Base-by-base conservation (phyloP, 441 rosid species). In the Geranium incanum region DNA sequence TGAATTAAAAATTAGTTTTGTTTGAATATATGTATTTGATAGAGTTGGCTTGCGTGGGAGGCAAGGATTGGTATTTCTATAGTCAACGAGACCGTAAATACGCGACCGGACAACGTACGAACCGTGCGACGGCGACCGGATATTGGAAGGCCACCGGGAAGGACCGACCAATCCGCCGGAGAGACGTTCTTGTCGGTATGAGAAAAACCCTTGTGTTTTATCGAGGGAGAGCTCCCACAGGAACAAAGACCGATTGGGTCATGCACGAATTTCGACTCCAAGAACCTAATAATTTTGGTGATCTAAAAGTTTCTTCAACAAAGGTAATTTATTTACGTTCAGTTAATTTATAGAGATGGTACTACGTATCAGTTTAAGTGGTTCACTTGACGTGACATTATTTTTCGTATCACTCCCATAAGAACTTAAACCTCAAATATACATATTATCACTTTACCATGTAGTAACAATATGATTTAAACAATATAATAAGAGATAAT, bases 101-200 rank as follows among this genome's bases (percentile, higher is more conserved):
- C 33, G 86, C 92, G 12, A 88, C 88, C 0, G 92, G 92, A 87
- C 91, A 13, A 87, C 33, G 33, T 28, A 28, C 33, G 33, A 28
- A 28, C 33, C 33, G 33, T 28, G 33, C 33, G 33, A 28, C 91
- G 0, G 73, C 73, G 0, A 36, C 78, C 5, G 91, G 91, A 52
- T 87, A 84, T 16, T 87, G 91, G 91, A 87, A 87, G 67, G 91
- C 91, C 8, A 87, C 92, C 0, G 92, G 92, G 5, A 86, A 83
- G 43, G 92, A 87, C 71, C 72, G 81, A 23, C 50, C 76, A 0
- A 50, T 87, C 64, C 70, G 66, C n/a, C 76, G 80, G 1, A 81
- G 81, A 66, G 83, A 79, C 11, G 76, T 43, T 16, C 72, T 83
- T 18, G 87, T 87, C 18, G 92, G 92, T 21, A 83, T 83, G 89